phyloP scores from a whole-genome alignment of 305 asterid species.

The Plantago coronopus region DNA sequence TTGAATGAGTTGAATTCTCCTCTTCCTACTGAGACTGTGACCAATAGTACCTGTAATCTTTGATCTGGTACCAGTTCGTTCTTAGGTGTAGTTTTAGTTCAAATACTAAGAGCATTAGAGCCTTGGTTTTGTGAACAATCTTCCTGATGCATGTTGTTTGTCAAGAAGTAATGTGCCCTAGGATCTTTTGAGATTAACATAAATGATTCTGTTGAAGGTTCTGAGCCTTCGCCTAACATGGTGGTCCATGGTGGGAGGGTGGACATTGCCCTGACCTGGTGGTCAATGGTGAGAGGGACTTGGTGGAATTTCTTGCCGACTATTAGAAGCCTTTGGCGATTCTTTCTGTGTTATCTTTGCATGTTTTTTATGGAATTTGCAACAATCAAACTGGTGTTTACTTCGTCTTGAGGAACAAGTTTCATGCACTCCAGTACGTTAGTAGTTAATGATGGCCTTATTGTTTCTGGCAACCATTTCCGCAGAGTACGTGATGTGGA shows the following conservation, averaged over 20 bases:
- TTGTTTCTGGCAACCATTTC: slow-evolving; percentile 96
- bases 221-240: slow-evolving; percentile 78
- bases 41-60: background rate
- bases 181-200: slow-evolving; percentile 63
- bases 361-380: slow-evolving; percentile 89
- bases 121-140: slow-evolving; percentile 41
- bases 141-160: slow-evolving; percentile 45
- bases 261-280: slow-evolving; percentile 68
- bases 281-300: slow-evolving; percentile 73
- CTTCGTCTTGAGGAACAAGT: slow-evolving; percentile 92
- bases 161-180: slow-evolving; percentile 48
- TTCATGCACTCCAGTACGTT: slow-evolving; percentile 82
- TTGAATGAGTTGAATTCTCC: no score
- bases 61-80: slow-evolving; percentile 13
- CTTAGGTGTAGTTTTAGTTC: slow-evolving; percentile 22
- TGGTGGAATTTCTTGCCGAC: slow-evolving; percentile 78
- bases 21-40: no score
- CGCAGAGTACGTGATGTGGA: slow-evolving; percentile 99
- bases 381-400: slow-evolving; percentile 97
- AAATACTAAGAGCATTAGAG: slow-evolving; percentile 30
- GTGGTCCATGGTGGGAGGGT: slow-evolving; percentile 84
- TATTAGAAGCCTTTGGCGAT: slow-evolving; percentile 95
- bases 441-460: slow-evolving; percentile 99
- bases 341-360: slow-evolving; percentile 87
- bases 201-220: slow-evolving; percentile 87